Base-by-base conservation (phyloP, 257 asterid genomes). In the Solanum okadae region DNA sequence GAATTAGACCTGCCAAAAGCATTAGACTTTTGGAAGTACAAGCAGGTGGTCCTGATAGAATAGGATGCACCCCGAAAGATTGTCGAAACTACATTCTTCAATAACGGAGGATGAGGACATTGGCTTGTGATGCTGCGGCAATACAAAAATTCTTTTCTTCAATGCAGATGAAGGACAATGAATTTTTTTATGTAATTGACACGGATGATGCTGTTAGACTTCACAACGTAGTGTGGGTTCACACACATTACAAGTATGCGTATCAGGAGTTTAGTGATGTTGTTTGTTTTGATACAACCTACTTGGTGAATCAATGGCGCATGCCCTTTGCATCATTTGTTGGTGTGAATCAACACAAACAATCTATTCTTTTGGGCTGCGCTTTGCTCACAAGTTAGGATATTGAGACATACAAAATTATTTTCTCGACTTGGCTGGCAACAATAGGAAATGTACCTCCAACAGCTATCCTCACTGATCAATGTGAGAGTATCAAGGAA, bases 41-140 rank as follows among this genome's bases (percentile, higher is more conserved):
- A 33, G 34, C 34, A 33, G 4, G 34, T 33, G 34, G 34, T 33
- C 34, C 34, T 33, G 4, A 33, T 33, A 33, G 4, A 33, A 33
- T 33, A 4, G 34, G 34, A 33, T 33, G 34, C 34, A 33, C 34
- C 34, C 34, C 34, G 34, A 33, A 33, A 33, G 34, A 33, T 33
- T 33, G 34, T 33, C 34, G 4, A 33, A 33, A 33, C 34, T 33
- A 33, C 34, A 33, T 33, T 33, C 34, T 33, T 40, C 25, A 59
- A 15, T 22, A 49, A 15, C 2, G 22, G 8, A 49, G 22, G 61
- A 4, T 15, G 18, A 49, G 3, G 8, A 15, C 23, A 8, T 3
- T 61, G 27, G 7, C 61, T 4, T 22, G 2, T 0, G 12, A 22
- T 18, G 5, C 1, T 3, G 29, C 3, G 0, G 10, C 27, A 8